phyloP scores from a whole-genome alignment of 345 rosid species.

The Bruguiera gymnorhiza region DNA sequence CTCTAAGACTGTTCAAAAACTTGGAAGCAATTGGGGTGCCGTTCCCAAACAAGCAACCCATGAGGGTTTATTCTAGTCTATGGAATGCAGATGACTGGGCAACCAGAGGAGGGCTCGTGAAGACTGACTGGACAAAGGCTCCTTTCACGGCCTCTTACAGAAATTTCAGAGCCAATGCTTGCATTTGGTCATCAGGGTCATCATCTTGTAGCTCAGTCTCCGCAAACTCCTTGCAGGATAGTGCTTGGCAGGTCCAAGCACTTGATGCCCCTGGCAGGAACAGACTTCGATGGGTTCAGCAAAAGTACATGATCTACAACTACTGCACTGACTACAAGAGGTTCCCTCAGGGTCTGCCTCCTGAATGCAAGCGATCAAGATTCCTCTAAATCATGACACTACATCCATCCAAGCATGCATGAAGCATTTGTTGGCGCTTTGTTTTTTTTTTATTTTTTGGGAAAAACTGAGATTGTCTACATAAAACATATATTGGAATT shows the following conservation, averaged over 20 bases:
- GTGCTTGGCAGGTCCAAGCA: neutral
- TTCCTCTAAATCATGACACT: neutral
- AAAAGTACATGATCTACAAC: constrained; percentile 14
- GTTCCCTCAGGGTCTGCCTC: constrained; percentile 7
- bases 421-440: too few species aligned
- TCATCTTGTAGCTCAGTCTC: constrained; percentile 1
- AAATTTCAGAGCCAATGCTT: neutral
- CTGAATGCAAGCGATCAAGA: constrained; percentile 15
- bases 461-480: too few species aligned
- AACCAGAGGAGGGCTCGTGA: constrained; percentile 10
- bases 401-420: too few species aligned
- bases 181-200: neutral
- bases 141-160: constrained; percentile 1
- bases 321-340: constrained; percentile 12
- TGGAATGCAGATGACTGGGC: constrained; percentile 22
- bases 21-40: constrained; percentile 4
- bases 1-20: constrained; percentile 14
- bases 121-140: constrained; percentile 16
- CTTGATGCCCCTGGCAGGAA: constrained; percentile 1
- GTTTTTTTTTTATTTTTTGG: too few species aligned
- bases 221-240: constrained; percentile 11
- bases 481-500: too few species aligned
- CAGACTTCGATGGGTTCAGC: constrained; percentile 12
- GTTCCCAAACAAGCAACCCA: constrained; percentile 14
- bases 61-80: constrained; percentile 8